Conservation (phyloP, 768 basidiomycete genomes). For the Lentinula lateritia region DNA sequence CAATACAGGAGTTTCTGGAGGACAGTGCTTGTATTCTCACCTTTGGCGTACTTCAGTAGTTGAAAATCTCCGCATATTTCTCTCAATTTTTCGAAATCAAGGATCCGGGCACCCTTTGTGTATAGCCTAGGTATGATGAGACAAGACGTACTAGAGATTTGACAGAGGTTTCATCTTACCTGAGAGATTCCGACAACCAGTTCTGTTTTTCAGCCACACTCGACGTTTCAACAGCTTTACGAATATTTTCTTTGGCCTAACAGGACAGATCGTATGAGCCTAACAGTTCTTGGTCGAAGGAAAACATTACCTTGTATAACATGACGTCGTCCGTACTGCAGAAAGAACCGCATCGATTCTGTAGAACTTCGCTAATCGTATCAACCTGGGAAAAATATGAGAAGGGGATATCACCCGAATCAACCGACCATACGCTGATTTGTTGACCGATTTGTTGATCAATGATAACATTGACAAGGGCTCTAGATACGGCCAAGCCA, state of each 20-base stretch:
- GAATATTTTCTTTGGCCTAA: constrained; percentile 90
- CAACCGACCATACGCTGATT: constrained; percentile 62
- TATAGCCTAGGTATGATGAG: constrained; percentile 55
- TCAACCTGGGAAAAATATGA: constrained; percentile 66
- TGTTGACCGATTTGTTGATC: constrained; percentile 98
- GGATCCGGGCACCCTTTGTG: constrained; percentile 77
- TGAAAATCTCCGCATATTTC: constrained; percentile 91
- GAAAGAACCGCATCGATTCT: constrained; percentile 94
- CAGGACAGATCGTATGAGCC: not conserved
- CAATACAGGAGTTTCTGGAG: not conserved
- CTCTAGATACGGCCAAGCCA: constrained; percentile 84
- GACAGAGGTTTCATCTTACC: constrained; percentile 39
- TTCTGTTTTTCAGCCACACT: constrained; percentile 71
- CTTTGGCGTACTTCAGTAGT: constrained; percentile 76
- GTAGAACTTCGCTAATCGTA: constrained; percentile 91
- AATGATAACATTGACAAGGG: constrained; percentile 91
- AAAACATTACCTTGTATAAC: constrained; percentile 75
- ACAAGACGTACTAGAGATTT: not conserved
- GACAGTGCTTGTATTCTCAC: constrained; percentile 31
- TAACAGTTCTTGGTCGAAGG: not conserved
- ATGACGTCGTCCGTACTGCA: constrained; percentile 98
- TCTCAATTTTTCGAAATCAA: constrained; percentile 78
- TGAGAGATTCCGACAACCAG: constrained; percentile 79
- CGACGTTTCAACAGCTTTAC: constrained; percentile 80
- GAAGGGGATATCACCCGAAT: constrained; percentile 5